phyloP scores from a whole-genome alignment of 2,329 filamentous ascomycete species.

The Xylariaceae sp. region DNA sequence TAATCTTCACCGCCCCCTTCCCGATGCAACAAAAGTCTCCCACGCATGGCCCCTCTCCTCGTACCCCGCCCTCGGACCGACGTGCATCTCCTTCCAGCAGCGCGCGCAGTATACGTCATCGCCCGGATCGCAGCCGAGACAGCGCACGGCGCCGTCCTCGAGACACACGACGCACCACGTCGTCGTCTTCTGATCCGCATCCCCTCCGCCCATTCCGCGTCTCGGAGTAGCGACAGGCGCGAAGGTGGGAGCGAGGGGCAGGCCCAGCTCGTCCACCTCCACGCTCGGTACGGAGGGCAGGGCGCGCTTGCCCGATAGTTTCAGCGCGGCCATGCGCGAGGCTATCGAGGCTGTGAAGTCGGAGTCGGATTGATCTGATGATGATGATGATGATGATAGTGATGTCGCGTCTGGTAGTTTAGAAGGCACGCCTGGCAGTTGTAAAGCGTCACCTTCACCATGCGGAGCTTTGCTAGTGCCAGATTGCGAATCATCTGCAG shows the following conservation, averaged over 20 bases:
- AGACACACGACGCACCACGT: slow-evolving; percentile 81
- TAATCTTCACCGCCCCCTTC: too few relatives aligned
- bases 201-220: slow-evolving; percentile 35
- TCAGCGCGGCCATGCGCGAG: slow-evolving; percentile 48
- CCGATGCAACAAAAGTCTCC: slow-evolving; percentile 50
- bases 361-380: slow-evolving; percentile 21
- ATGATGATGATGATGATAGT: not conserved
- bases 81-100: slow-evolving; percentile 80
- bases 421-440: too few relatives aligned
- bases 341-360: slow-evolving; percentile 43
- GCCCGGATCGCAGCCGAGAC: slow-evolving; percentile 61
- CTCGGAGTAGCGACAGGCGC: slow-evolving; percentile 39
- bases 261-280: slow-evolving; percentile 33
- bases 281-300: slow-evolving; percentile 27
- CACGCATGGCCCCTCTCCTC: slow-evolving; percentile 67
- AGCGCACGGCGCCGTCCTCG: slow-evolving; percentile 68
- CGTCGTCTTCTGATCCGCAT: slow-evolving; percentile 68
- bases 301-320: slow-evolving; percentile 24
- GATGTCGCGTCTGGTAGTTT: not conserved
- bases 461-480: not conserved
- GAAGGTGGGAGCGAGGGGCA: slow-evolving; percentile 47
- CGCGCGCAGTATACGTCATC: slow-evolving; percentile 63
- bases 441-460: too few relatives aligned
- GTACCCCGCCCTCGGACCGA: slow-evolving; percentile 60
- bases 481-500: not conserved